phyloP scores from a whole-genome alignment of 1,284 basidiomycete species.

The Boletus semigastroideus region DNA sequence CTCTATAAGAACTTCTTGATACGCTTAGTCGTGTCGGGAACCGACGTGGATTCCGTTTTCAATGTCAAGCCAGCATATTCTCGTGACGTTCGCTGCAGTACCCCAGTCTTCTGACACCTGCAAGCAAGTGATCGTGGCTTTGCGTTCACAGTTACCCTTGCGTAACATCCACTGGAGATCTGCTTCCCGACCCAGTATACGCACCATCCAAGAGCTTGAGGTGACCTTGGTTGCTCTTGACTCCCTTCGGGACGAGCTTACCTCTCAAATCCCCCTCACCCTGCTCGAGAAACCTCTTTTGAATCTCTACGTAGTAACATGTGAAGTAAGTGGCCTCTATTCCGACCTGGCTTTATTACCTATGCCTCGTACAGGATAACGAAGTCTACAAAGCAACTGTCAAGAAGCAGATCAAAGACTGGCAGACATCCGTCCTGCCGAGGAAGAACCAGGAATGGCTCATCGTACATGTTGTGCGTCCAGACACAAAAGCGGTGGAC shows the following conservation, averaged over 20 bases:
- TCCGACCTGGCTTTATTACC: background rate
- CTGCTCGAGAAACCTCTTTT: constrained; percentile 85
- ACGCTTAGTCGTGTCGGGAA: background rate
- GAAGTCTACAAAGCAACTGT: constrained; percentile 80
- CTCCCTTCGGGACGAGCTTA: constrained; percentile 65
- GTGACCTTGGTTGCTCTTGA: constrained; percentile 74
- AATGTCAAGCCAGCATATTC: constrained; percentile 42
- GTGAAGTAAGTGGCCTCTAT: constrained; percentile 63
- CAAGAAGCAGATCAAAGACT: constrained; percentile 88
- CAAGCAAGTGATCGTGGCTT: constrained; percentile 64
- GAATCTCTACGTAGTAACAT: constrained; percentile 82
- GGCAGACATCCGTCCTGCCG: constrained; percentile 71
- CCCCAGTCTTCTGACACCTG: constrained; percentile 66
- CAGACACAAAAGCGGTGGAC: constrained; percentile 58
- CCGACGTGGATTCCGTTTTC: constrained; percentile 2
- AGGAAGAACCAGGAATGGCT: constrained; percentile 87
- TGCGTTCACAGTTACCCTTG: constrained; percentile 77
- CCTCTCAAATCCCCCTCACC: constrained; percentile 75
- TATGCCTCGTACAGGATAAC: constrained; percentile 58
- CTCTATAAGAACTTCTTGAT: no score
- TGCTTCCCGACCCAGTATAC: constrained; percentile 60
- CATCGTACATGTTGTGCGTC: constrained; percentile 79
- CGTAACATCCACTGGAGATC: constrained; percentile 92
- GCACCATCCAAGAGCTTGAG: constrained; percentile 87
- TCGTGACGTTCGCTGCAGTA: constrained; percentile 68